Evolutionary conservation across 352 stramenopile genomes (phyloP), one percentile per base, ranked within the genome.

Genomic region (Globisporangium nodosum): DNA sequence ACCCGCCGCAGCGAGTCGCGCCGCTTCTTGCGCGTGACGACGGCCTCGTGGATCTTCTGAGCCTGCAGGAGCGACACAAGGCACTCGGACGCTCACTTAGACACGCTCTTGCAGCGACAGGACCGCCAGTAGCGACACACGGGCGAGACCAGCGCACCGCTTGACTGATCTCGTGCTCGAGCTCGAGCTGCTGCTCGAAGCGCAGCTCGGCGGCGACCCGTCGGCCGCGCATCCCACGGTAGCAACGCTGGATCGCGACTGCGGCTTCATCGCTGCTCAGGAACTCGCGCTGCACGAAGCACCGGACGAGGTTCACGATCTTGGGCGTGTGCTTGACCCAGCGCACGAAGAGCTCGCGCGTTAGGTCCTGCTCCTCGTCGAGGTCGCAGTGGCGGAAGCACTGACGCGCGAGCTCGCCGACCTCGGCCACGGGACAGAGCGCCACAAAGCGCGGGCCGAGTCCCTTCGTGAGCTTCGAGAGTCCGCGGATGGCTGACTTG

Each of bases 251-350:
- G 42, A 89, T 73, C 7, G 69, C 51, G 8, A 75, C 49, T 5
- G 67, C 80, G 5, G 78, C 78, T 30, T 90, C 82, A 0, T 92
- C 72, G 43, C 73, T 31, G 0, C 65, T 81, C 20, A 88, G 43
- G 45, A 76, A 88, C 57, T 90, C 79, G 33, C 66, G 71, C n/a
- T 76, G 72, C 35, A 88, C 79, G 51, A 89, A 92, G 43, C 79
- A 90, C 2, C 78, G 74, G 55, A 90, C 70, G 6, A 90, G 53
- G 33, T 83, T 90, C 0, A 87, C 74, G 52, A 90, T 73, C 66
- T 92, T 90, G 3, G 79, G 81, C 0, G 79, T 89, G n/a, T 84
- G 75, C 37, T 74, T 73, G 39, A 83, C 71, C 81, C 81, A 89
- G 9, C 75, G 49, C 0, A 88, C 50, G 37, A 89, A 91, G 8